Percentiles rank a stretch among this genome's conserved stretches.
Conservation (phyloP, 495 filamentous ascomycete species). For the Pyrenula massariospora region DNA sequence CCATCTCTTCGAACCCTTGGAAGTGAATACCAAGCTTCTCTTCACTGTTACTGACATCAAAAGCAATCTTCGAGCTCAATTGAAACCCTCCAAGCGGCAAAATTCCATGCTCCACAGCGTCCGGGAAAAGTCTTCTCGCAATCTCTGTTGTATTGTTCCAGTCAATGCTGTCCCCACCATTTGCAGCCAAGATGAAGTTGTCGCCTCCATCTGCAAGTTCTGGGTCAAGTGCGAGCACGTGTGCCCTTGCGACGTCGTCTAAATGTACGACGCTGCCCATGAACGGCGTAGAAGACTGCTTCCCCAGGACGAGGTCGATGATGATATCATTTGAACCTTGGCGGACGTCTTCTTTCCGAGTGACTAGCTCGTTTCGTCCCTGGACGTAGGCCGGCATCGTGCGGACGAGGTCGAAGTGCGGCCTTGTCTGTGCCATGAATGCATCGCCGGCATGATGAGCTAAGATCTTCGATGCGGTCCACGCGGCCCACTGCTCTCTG, state of each 20-base stretch:
- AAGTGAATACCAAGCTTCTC: conserved; percentile 35
- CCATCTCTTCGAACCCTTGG: conserved; percentile 31
- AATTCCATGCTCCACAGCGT: conserved; percentile 22
- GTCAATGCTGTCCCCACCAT: conserved; percentile 10
- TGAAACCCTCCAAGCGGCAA: conserved; percentile 26
- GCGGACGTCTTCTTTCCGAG: neutral
- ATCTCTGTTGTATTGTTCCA: conserved; percentile 35
- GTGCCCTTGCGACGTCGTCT: conserved; percentile 13
- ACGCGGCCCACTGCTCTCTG: conserved; percentile 12
- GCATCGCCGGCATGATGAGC: conserved; percentile 17
- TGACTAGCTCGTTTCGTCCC: conserved; percentile 9
- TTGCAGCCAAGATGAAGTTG: conserved; percentile 11
- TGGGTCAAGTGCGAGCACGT: conserved; percentile 14
- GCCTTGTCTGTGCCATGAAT: conserved; percentile 8
- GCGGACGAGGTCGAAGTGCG: conserved; percentile 12
- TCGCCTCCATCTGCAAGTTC: conserved; percentile 5
- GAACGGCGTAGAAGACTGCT: conserved; percentile 10
- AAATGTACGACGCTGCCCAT: conserved; percentile 14
- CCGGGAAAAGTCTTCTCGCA: conserved; percentile 24
- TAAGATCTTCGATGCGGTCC: conserved; percentile 14
- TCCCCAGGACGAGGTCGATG: conserved; percentile 6
- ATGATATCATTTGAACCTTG: conserved; percentile 2
- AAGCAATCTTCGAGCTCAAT: conserved; percentile 19
- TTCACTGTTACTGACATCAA: conserved; percentile 30
- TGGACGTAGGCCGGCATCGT: conserved; percentile 12